Conservation (phyloP, 352 stramenopile species). For the Pelagophyceae sp. region DNA sequence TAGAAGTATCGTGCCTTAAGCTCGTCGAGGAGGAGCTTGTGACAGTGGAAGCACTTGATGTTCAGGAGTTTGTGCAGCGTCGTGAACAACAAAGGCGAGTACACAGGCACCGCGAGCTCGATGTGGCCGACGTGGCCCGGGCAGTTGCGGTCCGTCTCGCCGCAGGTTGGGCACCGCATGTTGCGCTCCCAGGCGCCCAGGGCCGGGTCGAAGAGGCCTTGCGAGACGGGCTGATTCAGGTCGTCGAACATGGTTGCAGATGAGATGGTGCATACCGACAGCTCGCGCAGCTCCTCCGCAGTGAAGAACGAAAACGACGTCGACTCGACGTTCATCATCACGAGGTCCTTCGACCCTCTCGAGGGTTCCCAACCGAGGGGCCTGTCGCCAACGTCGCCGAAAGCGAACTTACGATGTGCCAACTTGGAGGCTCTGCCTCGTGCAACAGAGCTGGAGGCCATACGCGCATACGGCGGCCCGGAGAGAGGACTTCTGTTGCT, state of each 20-base stretch:
- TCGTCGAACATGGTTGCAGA: slow-evolving; percentile 85
- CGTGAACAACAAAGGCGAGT: slow-evolving; percentile 92
- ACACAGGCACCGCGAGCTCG: slow-evolving; percentile 93
- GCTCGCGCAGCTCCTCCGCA: slow-evolving; percentile 87
- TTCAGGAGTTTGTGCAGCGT: slow-evolving; percentile 88
- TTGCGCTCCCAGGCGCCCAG: slow-evolving; percentile 81
- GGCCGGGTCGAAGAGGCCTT: slow-evolving; percentile 90
- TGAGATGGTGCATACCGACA: slow-evolving; percentile 93
- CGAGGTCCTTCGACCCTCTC: background rate
- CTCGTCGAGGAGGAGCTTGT: slow-evolving; percentile 79
- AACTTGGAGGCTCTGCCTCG: too few relatives aligned
- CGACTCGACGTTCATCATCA: background rate
- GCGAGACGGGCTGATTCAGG: slow-evolving; percentile 81
- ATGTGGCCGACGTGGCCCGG: slow-evolving; percentile 97
- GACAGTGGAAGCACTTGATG: slow-evolving; percentile 96
- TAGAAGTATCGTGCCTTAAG: background rate
- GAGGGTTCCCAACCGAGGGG: too few relatives aligned
- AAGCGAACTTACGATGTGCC: too few relatives aligned
- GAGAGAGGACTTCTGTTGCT: too few relatives aligned
- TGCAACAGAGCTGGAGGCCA: too few relatives aligned
- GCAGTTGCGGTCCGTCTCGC: slow-evolving; percentile 84
- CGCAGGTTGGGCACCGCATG: slow-evolving; percentile 87
- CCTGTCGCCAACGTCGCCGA: too few relatives aligned
- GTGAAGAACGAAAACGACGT: slow-evolving; percentile 87
- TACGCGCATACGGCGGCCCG: too few relatives aligned